Percentiles rank a stretch among this genome's conserved stretches.
phyloP scores from a whole-genome alignment of 2,329 filamentous ascomycete genomes.

The Bertia moriformis region DNA sequence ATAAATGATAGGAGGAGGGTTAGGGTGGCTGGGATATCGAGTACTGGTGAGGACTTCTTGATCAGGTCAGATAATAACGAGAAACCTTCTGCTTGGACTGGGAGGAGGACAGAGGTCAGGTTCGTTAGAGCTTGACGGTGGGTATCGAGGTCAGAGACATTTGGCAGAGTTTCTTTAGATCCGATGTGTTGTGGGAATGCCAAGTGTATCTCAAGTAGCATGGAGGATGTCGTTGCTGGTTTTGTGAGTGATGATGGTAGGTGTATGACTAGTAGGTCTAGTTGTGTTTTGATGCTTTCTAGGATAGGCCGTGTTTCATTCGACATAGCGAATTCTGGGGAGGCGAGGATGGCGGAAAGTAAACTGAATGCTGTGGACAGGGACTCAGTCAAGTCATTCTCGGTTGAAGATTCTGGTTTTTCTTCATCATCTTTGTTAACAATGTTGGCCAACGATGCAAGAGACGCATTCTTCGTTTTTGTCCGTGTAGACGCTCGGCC shows the following conservation, averaged over 20 bases:
- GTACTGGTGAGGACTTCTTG: constrained; percentile 20
- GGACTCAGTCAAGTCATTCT: constrained; percentile 16
- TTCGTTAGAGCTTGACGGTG: constrained; percentile 22
- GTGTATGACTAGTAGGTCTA: constrained; percentile 17
- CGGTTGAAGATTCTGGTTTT: constrained; percentile 3
- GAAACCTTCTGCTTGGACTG: constrained; percentile 25
- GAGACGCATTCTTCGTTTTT: constrained; percentile 10
- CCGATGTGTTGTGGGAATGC: constrained; percentile 7
- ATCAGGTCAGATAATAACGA: constrained; percentile 20
- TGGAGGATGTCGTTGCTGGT: constrained; percentile 20
- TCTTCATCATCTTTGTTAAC: constrained; percentile 7
- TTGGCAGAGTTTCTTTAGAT: constrained; percentile 8
- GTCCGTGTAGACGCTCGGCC: constrained; percentile 3
- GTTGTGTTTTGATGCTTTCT: constrained; percentile 11
- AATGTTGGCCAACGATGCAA: constrained; percentile 19
- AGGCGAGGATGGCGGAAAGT: constrained; percentile 22
- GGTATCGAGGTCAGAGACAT: constrained; percentile 18
- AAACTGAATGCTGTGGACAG: constrained; percentile 23
- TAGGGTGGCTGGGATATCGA: constrained; percentile 24
- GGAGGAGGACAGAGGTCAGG: constrained; percentile 20
- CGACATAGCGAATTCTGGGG: constrained; percentile 19
- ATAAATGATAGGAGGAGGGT: constrained; percentile 21
- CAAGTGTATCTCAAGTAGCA: constrained; percentile 23
- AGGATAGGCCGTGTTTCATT: constrained; percentile 9
- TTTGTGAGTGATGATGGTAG: constrained; percentile 16